Percentiles rank a stretch among this genome's conserved stretches.
Evolutionary conservation across 129 eudicot species (phyloP).

Genomic region (Centrapalus pauciflorus): DNA sequence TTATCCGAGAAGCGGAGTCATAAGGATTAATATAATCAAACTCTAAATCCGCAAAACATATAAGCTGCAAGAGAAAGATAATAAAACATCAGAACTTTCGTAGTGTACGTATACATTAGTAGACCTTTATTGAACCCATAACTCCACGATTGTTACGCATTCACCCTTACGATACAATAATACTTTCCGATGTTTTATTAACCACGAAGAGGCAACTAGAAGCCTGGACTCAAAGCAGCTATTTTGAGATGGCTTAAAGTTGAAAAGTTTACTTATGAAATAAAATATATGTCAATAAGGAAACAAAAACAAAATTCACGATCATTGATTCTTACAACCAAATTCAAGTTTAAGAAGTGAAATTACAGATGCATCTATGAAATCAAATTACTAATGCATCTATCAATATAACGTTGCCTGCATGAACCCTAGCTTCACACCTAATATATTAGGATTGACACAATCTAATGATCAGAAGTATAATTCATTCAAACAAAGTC

Average conservation of each 20-base stretch:
- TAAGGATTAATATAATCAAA: slow-evolving; percentile 91
- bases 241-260: too few species aligned
- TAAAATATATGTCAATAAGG: too few species aligned
- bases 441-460: not conserved
- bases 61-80: slow-evolving; percentile 47
- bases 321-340: not conserved
- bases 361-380: not conserved
- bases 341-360: not conserved
- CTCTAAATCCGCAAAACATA: slow-evolving; percentile 89
- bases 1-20: slow-evolving; percentile 79
- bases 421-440: not conserved
- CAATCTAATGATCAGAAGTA: not conserved
- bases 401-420: not conserved
- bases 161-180: too few species aligned
- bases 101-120: too few species aligned
- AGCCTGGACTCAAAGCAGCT: too few species aligned
- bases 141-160: too few species aligned
- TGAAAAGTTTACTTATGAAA: too few species aligned
- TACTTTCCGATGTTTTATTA: too few species aligned
- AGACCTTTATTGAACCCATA: too few species aligned
- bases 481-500: not conserved
- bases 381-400: not conserved
- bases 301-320: not conserved
- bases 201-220: too few species aligned
- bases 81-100: not conserved